Evolutionary conservation across 2,329 filamentous ascomycete genomes (phyloP).

Genomic region (Trichoderma citrinoviride): DNA sequence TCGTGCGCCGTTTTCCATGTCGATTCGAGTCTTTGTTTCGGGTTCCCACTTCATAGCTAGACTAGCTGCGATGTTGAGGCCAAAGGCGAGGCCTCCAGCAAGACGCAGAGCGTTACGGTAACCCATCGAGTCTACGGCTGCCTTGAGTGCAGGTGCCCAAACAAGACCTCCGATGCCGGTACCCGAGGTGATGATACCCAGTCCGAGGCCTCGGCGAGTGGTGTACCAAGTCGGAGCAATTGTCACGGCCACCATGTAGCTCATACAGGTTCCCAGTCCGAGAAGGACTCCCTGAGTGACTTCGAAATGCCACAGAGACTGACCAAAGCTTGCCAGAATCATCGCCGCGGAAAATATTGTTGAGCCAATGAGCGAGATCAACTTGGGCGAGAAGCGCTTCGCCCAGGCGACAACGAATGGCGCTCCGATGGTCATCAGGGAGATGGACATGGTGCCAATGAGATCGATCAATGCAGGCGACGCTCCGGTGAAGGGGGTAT

Average conservation of each 20-base stretch:
- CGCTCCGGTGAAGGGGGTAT: constrained; percentile 5
- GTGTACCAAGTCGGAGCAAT: constrained; percentile 9
- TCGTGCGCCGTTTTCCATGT: not conserved
- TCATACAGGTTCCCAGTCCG: not conserved
- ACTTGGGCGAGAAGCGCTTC: constrained; percentile 7
- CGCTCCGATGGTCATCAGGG: constrained; percentile 12
- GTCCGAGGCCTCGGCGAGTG: not conserved
- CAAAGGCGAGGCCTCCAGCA: constrained; percentile 8
- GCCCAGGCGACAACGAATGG: constrained; percentile 12
- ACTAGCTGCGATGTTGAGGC: not conserved
- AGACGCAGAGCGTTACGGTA: constrained; percentile 6
- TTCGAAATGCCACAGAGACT: constrained; percentile 12
- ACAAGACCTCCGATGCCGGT: constrained; percentile 8
- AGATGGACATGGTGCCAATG: constrained; percentile 2
- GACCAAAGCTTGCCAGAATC: constrained; percentile 6
- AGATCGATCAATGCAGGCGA: constrained; percentile 10
- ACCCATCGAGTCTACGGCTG: not conserved
- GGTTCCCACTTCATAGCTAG: not conserved
- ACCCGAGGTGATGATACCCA: constrained; percentile 12
- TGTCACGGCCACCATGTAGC: constrained; percentile 8
- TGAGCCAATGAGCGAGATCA: not conserved
- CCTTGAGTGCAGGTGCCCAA: constrained; percentile 12
- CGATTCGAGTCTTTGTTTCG: not conserved
- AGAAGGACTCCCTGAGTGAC: not conserved
- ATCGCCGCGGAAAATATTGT: not conserved